A percentile compares a stretch with the other conserved stretches of the same genome.
phyloP scores from a whole-genome alignment of 1,284 basidiomycete genomes.

The Rhizopogon parksii region DNA sequence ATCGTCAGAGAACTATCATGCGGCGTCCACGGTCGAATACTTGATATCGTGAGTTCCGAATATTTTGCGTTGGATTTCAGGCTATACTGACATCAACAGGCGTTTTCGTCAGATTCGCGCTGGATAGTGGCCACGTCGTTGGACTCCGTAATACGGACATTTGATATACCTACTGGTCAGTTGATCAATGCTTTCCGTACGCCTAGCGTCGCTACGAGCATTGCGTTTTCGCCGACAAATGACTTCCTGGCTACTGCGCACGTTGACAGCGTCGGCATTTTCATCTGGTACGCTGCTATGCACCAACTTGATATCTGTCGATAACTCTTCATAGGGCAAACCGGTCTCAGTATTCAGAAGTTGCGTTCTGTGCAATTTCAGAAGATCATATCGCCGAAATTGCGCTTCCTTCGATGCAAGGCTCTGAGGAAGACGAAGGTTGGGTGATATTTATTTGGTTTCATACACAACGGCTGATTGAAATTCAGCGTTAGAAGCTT shows the following conservation, averaged over 20 bases:
- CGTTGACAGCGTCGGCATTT: slow-evolving; percentile 90
- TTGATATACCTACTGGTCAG: slow-evolving; percentile 89
- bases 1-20: slow-evolving; percentile 78
- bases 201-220: slow-evolving; percentile 81
- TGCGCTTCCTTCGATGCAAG: slow-evolving; percentile 79
- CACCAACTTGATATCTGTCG: neutral
- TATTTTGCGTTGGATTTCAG: neutral
- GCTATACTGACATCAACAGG: slow-evolving; percentile 36
- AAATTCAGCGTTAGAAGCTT: slow-evolving; percentile 53
- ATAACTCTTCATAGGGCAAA: slow-evolving; percentile 64
- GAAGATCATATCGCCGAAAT: slow-evolving; percentile 71
- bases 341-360: slow-evolving; percentile 85
- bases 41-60: slow-evolving; percentile 61
- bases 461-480: slow-evolving; percentile 8
- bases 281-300: slow-evolving; percentile 65
- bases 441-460: slow-evolving; percentile 2
- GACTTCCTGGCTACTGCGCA: slow-evolving; percentile 97
- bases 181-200: slow-evolving; percentile 92
- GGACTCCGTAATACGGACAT: slow-evolving; percentile 91
- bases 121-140: slow-evolving; percentile 89
- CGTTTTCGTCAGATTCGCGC: slow-evolving; percentile 89
- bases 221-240: slow-evolving; percentile 90
- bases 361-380: slow-evolving; percentile 74
- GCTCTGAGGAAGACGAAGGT: slow-evolving; percentile 73
- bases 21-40: slow-evolving; percentile 73